Percentiles rank a stretch among this genome's conserved stretches.
These are phyloP conservation scores for Vicia sativa DNA, from an alignment of 306 rosid species.

Conservation along the genomic window DNA sequence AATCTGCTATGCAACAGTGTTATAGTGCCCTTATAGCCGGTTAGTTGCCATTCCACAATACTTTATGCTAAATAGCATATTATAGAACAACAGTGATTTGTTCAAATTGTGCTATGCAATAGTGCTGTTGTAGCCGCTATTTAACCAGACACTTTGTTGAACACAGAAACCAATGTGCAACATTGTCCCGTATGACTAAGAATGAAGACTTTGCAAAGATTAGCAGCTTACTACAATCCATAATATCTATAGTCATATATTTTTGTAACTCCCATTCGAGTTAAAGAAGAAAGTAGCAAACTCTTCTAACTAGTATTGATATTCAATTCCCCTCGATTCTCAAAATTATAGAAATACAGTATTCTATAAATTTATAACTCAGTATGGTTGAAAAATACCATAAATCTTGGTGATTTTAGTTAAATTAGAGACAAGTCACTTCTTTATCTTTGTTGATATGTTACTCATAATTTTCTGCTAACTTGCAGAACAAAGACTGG, in stretches of 20 bases:
- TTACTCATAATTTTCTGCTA: constrained; percentile 10
- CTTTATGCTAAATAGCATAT: too few species aligned
- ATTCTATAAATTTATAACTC: neutral
- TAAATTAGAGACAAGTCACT: neutral
- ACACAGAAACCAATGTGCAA: neutral
- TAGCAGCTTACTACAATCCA: constrained; percentile 8
- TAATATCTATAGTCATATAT: neutral
- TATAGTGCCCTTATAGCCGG: too few species aligned
- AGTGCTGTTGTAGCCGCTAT: too few species aligned
- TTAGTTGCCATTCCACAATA: too few species aligned
- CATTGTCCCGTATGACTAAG: neutral
- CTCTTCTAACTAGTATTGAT: neutral
- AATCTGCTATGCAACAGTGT: too few species aligned
- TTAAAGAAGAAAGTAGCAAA: neutral
- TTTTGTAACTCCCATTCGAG: neutral
- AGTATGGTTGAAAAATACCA: constrained; percentile 11
- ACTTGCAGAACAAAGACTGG: neutral
- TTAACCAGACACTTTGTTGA: neutral
- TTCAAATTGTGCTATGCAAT: too few species aligned
- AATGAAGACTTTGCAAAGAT: constrained; percentile 1
- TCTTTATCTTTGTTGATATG: constrained; percentile 4
- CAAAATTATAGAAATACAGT: neutral
- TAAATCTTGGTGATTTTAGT: constrained; percentile 6
- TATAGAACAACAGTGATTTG: too few species aligned
- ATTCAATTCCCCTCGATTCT: neutral